phyloP scores from a whole-genome alignment of 108 stramenopile species.

The Cylindrotheca closterium region DNA sequence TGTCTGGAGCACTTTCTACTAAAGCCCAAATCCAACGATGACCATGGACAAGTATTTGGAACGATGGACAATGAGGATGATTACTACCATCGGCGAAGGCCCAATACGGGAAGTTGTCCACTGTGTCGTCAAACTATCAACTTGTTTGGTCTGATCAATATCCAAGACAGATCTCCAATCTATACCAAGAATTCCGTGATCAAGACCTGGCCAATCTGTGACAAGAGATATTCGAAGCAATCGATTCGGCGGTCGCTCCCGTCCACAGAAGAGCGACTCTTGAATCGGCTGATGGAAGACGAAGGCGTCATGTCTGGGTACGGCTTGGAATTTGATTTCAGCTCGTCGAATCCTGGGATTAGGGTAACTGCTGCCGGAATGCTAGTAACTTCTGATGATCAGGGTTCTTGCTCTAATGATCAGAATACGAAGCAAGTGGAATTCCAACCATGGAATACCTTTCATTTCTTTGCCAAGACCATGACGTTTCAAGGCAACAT shows the following conservation, averaged over 20 bases:
- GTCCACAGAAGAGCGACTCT: no score
- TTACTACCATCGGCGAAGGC: conserved; percentile 5
- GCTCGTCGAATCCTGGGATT: no score
- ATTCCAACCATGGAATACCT: no score
- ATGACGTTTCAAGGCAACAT: not conserved
- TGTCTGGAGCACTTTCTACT: conserved; percentile 23
- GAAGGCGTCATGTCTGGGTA: not conserved
- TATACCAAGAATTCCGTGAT: not conserved
- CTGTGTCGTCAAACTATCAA: conserved; percentile 28
- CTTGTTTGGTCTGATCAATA: conserved; percentile 24
- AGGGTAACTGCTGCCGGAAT: no score
- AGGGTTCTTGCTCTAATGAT: no score
- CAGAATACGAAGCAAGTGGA: no score
- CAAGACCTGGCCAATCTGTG: not conserved
- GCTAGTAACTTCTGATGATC: no score
- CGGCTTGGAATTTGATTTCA: not conserved
- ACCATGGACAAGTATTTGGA: conserved; percentile 6
- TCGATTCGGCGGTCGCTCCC: no score
- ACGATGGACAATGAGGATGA: conserved; percentile 10
- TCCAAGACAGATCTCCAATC: not conserved
- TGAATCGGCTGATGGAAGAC: no score
- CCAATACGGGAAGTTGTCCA: conserved; percentile 43
- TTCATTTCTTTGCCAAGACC: not conserved
- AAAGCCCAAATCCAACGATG: not conserved
- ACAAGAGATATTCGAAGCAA: no score